These are phyloP conservation scores for Candida caryicola DNA, from an alignment of 805 yeast species.

Conservation along the genomic window DNA sequence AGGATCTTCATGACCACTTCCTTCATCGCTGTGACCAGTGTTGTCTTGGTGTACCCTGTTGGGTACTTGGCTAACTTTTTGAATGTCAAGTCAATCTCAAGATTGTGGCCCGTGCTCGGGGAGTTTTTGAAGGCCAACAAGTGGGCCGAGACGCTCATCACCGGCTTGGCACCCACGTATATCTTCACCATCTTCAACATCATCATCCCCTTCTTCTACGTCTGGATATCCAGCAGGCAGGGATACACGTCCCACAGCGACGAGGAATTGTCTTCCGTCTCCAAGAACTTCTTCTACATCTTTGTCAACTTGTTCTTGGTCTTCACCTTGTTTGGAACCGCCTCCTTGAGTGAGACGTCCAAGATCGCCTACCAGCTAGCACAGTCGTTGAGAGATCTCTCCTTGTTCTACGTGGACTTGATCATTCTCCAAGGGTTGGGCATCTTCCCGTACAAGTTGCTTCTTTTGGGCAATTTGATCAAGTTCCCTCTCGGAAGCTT, in stretches of 20 bases:
- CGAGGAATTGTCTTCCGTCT: constrained; percentile 83
- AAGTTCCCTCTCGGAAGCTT: constrained; percentile 56
- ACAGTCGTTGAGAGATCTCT: constrained; percentile 70
- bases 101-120: constrained; percentile 82
- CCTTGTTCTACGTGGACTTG: constrained; percentile 87
- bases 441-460: constrained; percentile 83
- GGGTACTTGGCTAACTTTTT: constrained; percentile 79
- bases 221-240: constrained; percentile 77
- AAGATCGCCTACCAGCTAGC: constrained; percentile 86
- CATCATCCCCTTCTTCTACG: constrained; percentile 80
- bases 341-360: constrained; percentile 85
- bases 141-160: constrained; percentile 76
- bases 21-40: constrained; percentile 64
- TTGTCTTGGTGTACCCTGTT: constrained; percentile 78
- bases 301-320: constrained; percentile 92
- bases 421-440: constrained; percentile 80
- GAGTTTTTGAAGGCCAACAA: constrained; percentile 57
- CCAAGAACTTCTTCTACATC: constrained; percentile 90
- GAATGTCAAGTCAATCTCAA: constrained; percentile 72
- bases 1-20: constrained; percentile 64
- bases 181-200: constrained; percentile 82
- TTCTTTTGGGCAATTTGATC: constrained; percentile 74
- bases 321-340: constrained; percentile 91
- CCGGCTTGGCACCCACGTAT: constrained; percentile 89
- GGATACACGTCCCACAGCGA: constrained; percentile 92